Evolutionary conservation across 148 eudicot species (phyloP).

Genomic region (Rhododendron simsii): DNA sequence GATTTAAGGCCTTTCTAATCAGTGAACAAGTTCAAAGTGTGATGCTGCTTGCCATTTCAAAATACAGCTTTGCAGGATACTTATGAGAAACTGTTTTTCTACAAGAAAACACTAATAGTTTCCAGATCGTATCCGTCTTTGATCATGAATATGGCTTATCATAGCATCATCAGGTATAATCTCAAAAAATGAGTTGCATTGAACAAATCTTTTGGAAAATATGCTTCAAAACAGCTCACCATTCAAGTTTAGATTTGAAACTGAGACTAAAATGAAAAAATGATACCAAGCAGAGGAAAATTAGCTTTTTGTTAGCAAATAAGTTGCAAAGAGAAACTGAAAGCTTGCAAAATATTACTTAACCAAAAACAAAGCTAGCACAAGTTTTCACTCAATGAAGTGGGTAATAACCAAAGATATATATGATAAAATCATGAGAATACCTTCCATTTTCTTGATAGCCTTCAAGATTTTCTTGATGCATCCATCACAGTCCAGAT

Average conservation of each 20-base stretch:
- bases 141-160: neutral
- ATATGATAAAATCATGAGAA: neutral
- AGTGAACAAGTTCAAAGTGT: neutral
- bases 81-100: neutral
- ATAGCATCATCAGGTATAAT: neutral
- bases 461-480: slow-evolving; percentile 93
- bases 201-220: neutral
- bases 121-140: neutral
- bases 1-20: neutral
- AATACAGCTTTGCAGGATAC: neutral
- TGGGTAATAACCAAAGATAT: neutral
- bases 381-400: neutral
- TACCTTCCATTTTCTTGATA: slow-evolving; percentile 89
- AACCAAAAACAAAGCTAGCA: neutral
- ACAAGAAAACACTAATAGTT: neutral
- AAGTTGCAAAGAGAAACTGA: neutral
- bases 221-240: neutral
- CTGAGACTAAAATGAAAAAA: neutral
- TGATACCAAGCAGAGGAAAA: neutral
- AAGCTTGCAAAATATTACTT: neutral
- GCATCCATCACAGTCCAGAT: slow-evolving; percentile 88
- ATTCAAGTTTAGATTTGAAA: neutral
- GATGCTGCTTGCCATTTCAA: neutral
- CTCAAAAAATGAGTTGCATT: neutral
- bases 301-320: neutral